A percentile compares a stretch with the other conserved stretches of the same genome.
Conservation (phyloP, 768 basidiomycete genomes). For the Pleurotus eryngii region DNA sequence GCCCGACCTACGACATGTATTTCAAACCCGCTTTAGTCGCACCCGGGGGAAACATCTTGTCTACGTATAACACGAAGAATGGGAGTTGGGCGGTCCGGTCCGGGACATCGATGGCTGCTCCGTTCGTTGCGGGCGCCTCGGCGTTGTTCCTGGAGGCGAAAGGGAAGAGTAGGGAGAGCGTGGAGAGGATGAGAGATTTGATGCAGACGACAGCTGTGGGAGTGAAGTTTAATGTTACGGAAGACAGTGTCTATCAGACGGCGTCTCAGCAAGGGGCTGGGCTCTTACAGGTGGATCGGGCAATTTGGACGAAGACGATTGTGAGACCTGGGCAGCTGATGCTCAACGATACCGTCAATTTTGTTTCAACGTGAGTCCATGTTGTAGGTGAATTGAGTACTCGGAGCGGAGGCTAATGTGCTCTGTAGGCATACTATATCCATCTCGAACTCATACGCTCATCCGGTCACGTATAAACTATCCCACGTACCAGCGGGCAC, state of each 20-base stretch:
- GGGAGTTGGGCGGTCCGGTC: constrained; percentile 33
- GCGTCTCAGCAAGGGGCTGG: constrained; percentile 54
- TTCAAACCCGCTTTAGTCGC: constrained; percentile 44
- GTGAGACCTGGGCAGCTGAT: constrained; percentile 56
- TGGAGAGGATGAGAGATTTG: constrained; percentile 18
- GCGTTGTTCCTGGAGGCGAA: constrained; percentile 37
- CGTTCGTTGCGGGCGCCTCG: constrained; percentile 38
- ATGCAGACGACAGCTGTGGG: constrained; percentile 48
- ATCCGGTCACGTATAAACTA: constrained; percentile 40
- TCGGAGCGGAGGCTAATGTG: background rate
- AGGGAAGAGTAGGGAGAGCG: constrained; percentile 20
- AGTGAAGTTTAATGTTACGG: constrained; percentile 40
- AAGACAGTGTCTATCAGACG: constrained; percentile 48
- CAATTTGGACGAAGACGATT: constrained; percentile 48
- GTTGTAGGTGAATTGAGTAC: background rate
- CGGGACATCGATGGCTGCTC: constrained; percentile 39
- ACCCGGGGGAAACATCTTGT: constrained; percentile 47
- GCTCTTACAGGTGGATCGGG: constrained; percentile 54
- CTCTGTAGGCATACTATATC: constrained; percentile 42
- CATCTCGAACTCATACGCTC: constrained; percentile 46
- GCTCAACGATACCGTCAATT: constrained; percentile 62
- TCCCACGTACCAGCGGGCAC: constrained; percentile 56
- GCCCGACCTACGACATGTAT: constrained; percentile 40
- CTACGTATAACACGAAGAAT: constrained; percentile 37
- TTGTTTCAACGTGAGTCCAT: constrained; percentile 36